Conservation (phyloP, 345 rosid species). For the Pseudoturritis turrita region DNA sequence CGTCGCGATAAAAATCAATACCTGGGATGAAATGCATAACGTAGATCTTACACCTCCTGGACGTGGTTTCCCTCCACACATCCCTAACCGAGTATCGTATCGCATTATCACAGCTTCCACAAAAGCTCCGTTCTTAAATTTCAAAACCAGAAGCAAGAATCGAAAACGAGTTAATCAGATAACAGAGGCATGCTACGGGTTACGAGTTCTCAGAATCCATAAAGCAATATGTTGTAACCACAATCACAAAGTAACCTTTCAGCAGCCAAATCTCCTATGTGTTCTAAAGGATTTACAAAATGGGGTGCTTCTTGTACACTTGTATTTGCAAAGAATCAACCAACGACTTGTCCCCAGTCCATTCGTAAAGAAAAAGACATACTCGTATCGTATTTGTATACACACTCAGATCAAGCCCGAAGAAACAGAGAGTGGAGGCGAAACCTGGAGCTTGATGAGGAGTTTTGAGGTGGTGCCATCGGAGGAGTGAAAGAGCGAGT, state of each 20-base stretch:
- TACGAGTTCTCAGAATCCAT: background rate
- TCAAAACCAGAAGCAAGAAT: constrained; percentile 11
- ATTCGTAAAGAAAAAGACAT: background rate
- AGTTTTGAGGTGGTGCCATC: constrained; percentile 89
- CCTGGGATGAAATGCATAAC: constrained; percentile 94
- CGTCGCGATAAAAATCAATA: background rate
- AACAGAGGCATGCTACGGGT: background rate
- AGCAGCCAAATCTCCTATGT: background rate
- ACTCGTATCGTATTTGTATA: background rate
- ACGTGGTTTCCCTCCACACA: constrained; percentile 79
- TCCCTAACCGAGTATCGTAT: constrained; percentile 84
- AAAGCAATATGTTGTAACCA: background rate
- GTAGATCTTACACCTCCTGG: constrained; percentile 84
- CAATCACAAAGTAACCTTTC: background rate
- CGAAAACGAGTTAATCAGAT: background rate
- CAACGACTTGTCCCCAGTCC: background rate
- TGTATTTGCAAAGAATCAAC: background rate
- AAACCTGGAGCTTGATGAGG: constrained; percentile 75
- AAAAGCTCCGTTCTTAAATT: constrained; percentile 61
- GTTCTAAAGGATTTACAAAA: background rate
- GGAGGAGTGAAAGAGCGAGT: constrained; percentile 60
- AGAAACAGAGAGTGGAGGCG: background rate
- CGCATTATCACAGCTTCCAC: constrained; percentile 96
- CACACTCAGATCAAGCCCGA: background rate
- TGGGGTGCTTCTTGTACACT: background rate